phyloP scores from a whole-genome alignment of 495 filamentous ascomycete species.

The Podospora pseudoanserina region DNA sequence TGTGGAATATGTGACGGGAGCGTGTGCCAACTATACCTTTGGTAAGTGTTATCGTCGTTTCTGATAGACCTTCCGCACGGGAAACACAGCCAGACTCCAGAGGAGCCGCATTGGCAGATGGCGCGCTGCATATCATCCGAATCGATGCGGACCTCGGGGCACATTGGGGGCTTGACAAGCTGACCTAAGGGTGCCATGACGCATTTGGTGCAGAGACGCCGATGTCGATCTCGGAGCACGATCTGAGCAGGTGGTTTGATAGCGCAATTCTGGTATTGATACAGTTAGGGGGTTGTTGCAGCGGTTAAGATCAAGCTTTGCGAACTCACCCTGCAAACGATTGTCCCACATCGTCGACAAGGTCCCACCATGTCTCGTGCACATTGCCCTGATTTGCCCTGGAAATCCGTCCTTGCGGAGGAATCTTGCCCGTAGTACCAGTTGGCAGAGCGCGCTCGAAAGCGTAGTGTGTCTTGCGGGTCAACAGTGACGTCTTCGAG shows the following conservation, averaged over 20 bases:
- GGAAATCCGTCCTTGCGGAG: constrained; percentile 31
- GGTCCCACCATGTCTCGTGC: constrained; percentile 80
- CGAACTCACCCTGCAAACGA: constrained; percentile 70
- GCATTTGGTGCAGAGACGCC: constrained; percentile 74
- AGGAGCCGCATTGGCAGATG: constrained; percentile 64
- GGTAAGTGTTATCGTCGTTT: constrained; percentile 68
- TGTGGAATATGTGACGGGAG: not conserved
- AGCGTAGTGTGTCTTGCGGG: constrained; percentile 47
- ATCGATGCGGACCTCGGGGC: constrained; percentile 26
- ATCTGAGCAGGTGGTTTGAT: constrained; percentile 65
- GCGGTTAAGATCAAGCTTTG: not conserved
- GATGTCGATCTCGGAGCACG: constrained; percentile 64
- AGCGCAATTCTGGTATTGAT: constrained; percentile 68
- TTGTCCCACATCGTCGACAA: constrained; percentile 70
- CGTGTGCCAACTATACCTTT: constrained; percentile 32
- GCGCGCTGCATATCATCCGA: constrained; percentile 49
- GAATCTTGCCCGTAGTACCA: constrained; percentile 49
- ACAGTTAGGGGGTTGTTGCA: not conserved
- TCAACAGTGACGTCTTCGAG: constrained; percentile 57
- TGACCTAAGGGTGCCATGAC: constrained; percentile 58
- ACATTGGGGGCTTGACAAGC: constrained; percentile 35
- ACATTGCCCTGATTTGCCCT: constrained; percentile 68
- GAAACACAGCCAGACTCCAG: constrained; percentile 73
- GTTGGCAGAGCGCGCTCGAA: constrained; percentile 48
- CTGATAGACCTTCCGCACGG: constrained; percentile 69